Evolutionary conservation across 768 basidiomycete species (phyloP).

Genomic region (Kwoniella sp.): DNA sequence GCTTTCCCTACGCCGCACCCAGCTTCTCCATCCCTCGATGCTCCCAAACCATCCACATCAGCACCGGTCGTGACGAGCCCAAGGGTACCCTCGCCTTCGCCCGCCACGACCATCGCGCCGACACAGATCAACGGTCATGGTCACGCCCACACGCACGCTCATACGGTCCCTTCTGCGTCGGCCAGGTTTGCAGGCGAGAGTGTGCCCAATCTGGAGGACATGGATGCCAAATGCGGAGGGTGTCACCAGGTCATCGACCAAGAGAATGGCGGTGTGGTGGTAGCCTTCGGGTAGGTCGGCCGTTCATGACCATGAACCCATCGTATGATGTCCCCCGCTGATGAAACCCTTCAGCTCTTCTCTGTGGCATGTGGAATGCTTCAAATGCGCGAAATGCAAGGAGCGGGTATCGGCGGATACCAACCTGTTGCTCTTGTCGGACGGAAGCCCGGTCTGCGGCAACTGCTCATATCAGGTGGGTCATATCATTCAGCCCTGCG

Average conservation of each 20-base stretch:
- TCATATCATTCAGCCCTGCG: background rate
- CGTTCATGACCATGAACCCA: background rate
- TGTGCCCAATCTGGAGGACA: constrained; percentile 32
- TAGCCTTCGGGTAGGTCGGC: constrained; percentile 81
- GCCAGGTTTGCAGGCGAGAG: constrained; percentile 5
- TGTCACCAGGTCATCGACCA: constrained; percentile 48
- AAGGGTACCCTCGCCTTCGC: constrained; percentile 7
- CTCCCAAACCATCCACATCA: constrained; percentile 6
- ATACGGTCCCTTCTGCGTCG: background rate
- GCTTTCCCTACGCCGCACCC: constrained; percentile 27
- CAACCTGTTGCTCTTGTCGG: constrained; percentile 90
- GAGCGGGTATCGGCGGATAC: constrained; percentile 91
- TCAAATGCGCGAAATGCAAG: constrained; percentile 93
- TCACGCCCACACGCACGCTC: background rate
- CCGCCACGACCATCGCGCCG: background rate
- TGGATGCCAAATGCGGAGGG: constrained; percentile 47
- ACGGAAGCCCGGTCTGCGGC: constrained; percentile 80
- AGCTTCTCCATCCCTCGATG: background rate
- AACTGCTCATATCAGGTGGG: constrained; percentile 49
- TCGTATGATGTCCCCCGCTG: background rate
- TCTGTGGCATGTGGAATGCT: constrained; percentile 69
- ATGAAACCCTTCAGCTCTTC: constrained; percentile 61
- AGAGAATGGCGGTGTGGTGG: constrained; percentile 60
- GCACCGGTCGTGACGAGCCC: constrained; percentile 11
- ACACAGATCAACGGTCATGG: background rate